Evolutionary conservation across 148 eudicot genomes (phyloP), one percentile per base, ranked within the genome.

Genomic region (Oxyria digyna): DNA sequence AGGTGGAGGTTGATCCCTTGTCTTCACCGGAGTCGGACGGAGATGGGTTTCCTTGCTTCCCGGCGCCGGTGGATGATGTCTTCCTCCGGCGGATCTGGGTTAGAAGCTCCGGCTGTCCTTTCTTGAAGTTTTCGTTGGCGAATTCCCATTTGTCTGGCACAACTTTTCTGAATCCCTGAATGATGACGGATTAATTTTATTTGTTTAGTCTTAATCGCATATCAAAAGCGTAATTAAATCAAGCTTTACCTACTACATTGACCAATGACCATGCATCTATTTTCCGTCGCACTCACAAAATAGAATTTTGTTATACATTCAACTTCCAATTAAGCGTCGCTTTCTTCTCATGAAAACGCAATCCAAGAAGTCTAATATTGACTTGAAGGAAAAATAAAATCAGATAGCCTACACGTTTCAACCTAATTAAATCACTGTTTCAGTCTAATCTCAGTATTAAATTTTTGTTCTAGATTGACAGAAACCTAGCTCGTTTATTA

Each of bases 71-170:
- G 4, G 67, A 21, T 18, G 67, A 63, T 0, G 87, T 70, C 74
- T 93, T 89, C 15, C 95, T 82, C 13, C 98, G 95, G 13, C 96
- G 87, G 27, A 93, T 87, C 6, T 55, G 67, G 2, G 75, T 67
- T 7, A 93, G 87, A 67, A 89, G 96, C 26, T 87, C 79, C 42
- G 77, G 83, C 20, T 84, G 76, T 3, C 82, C 96, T 73, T 81
- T 80, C 77, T 78, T 83, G 78, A 93, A 93, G 73, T 83, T 85
- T 45, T 87, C 96, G 69, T 93, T 89, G 7, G 95, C 86, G 55
- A 93, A 93, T 67, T 93, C 98, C 98, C 98, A 89, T 69, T 85
- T 93, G 80, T 89, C 95, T 2, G 98, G 91, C 43, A 87, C 98
- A 9, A 75, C 82, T 73, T 93, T 93, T 23, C 91, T 87, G 38